Evolutionary conservation across 768 basidiomycete genomes (phyloP).

Genomic region (Phaffia tasmanica): DNA sequence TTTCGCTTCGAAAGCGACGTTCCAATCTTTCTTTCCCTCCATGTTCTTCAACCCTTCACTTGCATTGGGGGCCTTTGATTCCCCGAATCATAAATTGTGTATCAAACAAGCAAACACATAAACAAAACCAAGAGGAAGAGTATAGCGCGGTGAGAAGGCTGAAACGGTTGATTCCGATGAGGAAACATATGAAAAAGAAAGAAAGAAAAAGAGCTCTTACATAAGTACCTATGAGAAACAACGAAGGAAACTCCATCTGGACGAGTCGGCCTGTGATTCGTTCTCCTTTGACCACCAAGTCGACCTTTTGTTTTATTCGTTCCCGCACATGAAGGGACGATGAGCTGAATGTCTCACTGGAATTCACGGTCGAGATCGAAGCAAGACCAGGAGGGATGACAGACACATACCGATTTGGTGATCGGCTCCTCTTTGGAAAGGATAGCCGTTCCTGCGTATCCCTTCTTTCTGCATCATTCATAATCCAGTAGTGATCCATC

Average conservation of each 20-base stretch:
- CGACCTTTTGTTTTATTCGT: slow-evolving; percentile 10
- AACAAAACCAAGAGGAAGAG: no score
- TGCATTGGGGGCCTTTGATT: slow-evolving; percentile 15
- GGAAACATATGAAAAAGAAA: background rate
- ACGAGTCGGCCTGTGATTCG: slow-evolving; percentile 20
- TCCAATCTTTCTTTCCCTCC: slow-evolving; percentile 23
- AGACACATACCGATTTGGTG: background rate
- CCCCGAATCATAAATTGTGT: no score
- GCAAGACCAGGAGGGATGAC: background rate
- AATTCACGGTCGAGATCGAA: background rate
- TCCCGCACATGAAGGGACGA: background rate
- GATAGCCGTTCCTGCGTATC: slow-evolving; percentile 25
- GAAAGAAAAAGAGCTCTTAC: slow-evolving; percentile 4
- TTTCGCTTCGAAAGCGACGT: slow-evolving; percentile 24
- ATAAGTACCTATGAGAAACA: slow-evolving; percentile 24
- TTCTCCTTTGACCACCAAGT: slow-evolving; percentile 9
- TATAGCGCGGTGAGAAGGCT: background rate
- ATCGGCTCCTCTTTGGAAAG: slow-evolving; percentile 15
- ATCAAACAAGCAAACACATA: no score
- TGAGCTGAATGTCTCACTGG: background rate
- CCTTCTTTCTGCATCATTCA: slow-evolving; percentile 9
- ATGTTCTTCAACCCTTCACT: slow-evolving; percentile 19
- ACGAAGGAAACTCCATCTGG: slow-evolving; percentile 16
- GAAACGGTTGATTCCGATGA: background rate
- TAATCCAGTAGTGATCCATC: background rate